phyloP scores from a whole-genome alignment of 306 rosid genomes.

The Lathyrus tuberosus region DNA sequence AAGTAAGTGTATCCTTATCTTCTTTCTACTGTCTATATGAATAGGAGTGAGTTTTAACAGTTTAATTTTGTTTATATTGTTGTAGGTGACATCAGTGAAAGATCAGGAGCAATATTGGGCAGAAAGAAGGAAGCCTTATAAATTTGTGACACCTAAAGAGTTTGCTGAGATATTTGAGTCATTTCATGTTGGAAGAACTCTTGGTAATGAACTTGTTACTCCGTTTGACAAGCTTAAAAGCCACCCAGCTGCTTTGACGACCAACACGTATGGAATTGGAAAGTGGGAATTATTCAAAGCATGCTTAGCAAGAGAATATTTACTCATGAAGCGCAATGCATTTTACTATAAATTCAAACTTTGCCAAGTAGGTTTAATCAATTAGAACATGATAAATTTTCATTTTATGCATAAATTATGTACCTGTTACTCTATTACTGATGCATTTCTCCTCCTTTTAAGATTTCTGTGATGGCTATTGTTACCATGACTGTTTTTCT shows the following conservation, averaged over 20 bases:
- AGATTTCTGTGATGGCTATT: conserved; percentile 56
- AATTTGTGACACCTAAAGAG: conserved; percentile 45
- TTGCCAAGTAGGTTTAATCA: conserved; percentile 37
- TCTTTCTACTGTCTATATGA: not conserved
- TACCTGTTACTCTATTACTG: not conserved
- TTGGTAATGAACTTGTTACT: conserved; percentile 42
- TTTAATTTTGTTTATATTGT: not conserved
- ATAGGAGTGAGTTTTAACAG: not conserved
- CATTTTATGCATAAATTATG: not conserved
- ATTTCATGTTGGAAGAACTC: conserved; percentile 46
- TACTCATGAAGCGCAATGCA: conserved; percentile 54
- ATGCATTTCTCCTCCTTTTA: conserved; percentile 6
- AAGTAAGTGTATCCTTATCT: conserved; percentile 34
- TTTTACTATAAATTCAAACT: conserved; percentile 48
- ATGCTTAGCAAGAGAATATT: conserved; percentile 46
- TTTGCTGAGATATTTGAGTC: conserved; percentile 51
- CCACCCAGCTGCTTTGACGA: conserved; percentile 56
- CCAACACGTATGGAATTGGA: conserved; percentile 40
- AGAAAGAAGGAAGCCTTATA: conserved; percentile 43
- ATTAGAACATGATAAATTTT: not conserved
- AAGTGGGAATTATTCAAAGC: conserved; percentile 48
- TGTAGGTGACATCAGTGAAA: conserved; percentile 49
- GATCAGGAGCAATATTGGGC: conserved; percentile 60
- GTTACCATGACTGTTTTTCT: conserved; percentile 59
- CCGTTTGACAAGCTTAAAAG: conserved; percentile 52